Percentiles rank a stretch among this genome's conserved stretches.
Conservation (phyloP, 208 protist genomes). For the Jaenimonas drosophilae region DNA sequence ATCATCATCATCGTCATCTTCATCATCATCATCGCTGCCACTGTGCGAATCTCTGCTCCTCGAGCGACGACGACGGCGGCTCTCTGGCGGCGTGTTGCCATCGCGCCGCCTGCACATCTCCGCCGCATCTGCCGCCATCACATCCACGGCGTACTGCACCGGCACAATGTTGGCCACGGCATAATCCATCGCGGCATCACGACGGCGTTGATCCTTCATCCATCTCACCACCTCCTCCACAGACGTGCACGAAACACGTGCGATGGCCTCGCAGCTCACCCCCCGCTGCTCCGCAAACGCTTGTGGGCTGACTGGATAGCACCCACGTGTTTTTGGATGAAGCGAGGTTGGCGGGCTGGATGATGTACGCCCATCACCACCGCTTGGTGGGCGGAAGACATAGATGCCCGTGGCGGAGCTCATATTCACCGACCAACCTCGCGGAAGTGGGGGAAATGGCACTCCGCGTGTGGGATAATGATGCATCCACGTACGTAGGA, state of each 20-base stretch:
- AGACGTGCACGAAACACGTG: slow-evolving; percentile 7
- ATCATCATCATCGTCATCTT: not conserved
- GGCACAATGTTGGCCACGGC: slow-evolving; percentile 39
- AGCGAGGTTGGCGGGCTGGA: slow-evolving; percentile 7
- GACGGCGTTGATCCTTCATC: slow-evolving; percentile 52
- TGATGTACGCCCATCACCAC: too few relatives aligned
- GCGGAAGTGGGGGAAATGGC: slow-evolving; percentile 15
- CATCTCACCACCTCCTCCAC: slow-evolving; percentile 44
- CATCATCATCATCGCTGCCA: not conserved
- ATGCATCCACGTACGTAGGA: slow-evolving; percentile 1
- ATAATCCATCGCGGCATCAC: slow-evolving; percentile 38
- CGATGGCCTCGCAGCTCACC: slow-evolving; percentile 30
- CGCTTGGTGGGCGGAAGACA: slow-evolving; percentile 9
- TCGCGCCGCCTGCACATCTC: not conserved
- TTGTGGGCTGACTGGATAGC: slow-evolving; percentile 62
- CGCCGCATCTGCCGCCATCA: not conserved
- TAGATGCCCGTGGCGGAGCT: slow-evolving; percentile 20
- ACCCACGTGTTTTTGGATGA: slow-evolving; percentile 37
- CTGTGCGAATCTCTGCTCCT: not conserved
- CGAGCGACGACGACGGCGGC: not conserved
- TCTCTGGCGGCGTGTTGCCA: not conserved
- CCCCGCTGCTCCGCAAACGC: slow-evolving; percentile 45
- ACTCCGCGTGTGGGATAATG: slow-evolving; percentile 11
- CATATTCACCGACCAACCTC: slow-evolving; percentile 19
- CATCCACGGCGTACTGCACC: slow-evolving; percentile 24